Base-by-base conservation (phyloP, 371 early-diverging fungal genomes). In the Actinomortierella ambigua region DNA sequence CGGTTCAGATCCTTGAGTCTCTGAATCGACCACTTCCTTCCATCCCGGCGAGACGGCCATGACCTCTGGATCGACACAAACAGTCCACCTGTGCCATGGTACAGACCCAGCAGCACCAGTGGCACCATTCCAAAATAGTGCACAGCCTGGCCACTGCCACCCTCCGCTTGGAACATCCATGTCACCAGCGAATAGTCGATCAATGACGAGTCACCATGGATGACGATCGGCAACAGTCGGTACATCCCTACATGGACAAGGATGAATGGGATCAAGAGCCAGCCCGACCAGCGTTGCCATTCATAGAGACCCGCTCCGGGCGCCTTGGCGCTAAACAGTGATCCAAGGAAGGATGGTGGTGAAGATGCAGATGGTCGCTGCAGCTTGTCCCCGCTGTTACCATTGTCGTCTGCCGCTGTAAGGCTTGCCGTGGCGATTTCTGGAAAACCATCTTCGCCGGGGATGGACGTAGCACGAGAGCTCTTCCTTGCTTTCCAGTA, bases 181-280 rank as follows among this genome's bases (percentile, higher is more conserved):
- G 66, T 66, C 2, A 71, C 53, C 26, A 59, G 61, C 13, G 59
- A 65, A 23, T 66, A 71, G 22, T 71, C 73, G 7, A 71, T n/a
- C 63, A 71, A 51, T 5, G 73, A 57, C 2, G 73, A 71, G 40
- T 71, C 73, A 1, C 66, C 66, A 14, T 66, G 29, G 43, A 56
- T 39, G 23, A 55, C 23, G 15, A 63, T 15, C 1, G 73, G 73
- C 1, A 29, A 23, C 3, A 51, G 8, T 4, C 73, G 73, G 59
- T 56, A 50, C 34, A 20, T 22, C 17, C 52, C 26, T 60, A 59
- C 23, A 22, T 71, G 73, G 5, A 46, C 60, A 4, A 71, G 28
- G 2, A 66, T 60, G 5, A 66, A 3, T 0, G 73, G 73, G 5
- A 57, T 50, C 43, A 71, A 24, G 23, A 65, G 3, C 73, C 73